A percentile compares a stretch with the other conserved stretches of the same genome.
phyloP scores from a whole-genome alignment of 331 rosid genomes.

The Cydonia oblonga region DNA sequence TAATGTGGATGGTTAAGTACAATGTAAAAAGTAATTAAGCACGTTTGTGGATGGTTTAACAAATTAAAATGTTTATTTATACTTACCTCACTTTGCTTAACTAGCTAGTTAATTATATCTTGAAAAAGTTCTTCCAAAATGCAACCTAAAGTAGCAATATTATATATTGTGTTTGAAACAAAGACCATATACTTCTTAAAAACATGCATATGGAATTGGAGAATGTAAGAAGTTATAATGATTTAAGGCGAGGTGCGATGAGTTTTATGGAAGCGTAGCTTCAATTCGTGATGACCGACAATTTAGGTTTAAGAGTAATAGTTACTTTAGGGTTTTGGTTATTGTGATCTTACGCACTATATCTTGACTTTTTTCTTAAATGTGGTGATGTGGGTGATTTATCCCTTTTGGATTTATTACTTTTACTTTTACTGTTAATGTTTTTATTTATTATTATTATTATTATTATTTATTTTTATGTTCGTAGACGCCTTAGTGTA shows the following conservation, averaged over 20 bases:
- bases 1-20: not conserved
- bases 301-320: not conserved
- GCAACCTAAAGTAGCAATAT: not conserved
- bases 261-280: not conserved
- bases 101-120: not conserved
- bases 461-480: too few species aligned
- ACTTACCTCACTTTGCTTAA: not conserved
- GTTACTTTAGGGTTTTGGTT: too few species aligned
- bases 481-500: not conserved
- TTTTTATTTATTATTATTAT: too few species aligned
- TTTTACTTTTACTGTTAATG: too few species aligned
- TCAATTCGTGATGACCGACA: not conserved
- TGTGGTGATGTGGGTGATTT: not conserved
- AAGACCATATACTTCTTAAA: not conserved
- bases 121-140: not conserved
- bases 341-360: not conserved
- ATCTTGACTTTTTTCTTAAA: not conserved
- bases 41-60: not conserved
- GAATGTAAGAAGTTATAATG: too few species aligned
- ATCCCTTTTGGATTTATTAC: too few species aligned
- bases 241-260: not conserved
- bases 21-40: not conserved
- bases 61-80: not conserved
- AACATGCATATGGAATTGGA: not conserved
- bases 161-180: not conserved